phyloP scores from a whole-genome alignment of 192 early-diverging fungal genomes.

The Podila horticola region DNA sequence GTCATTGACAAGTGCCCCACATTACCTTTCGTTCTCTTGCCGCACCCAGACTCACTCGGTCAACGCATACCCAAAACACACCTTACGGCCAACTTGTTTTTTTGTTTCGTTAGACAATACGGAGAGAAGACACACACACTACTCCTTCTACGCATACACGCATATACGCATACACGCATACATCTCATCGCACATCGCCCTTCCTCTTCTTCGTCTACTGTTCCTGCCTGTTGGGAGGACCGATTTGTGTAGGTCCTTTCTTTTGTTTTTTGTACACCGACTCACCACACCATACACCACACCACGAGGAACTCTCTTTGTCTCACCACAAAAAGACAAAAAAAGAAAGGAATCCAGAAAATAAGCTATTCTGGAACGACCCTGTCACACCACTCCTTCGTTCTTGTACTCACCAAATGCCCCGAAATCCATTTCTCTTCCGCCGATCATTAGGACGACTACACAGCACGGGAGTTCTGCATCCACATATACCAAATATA shows the following conservation, averaged over 20 bases:
- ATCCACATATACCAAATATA: constrained; percentile 12
- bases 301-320: neutral
- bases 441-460: no score
- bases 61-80: neutral
- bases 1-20: neutral
- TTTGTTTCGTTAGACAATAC: no score
- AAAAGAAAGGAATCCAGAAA: no score
- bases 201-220: no score
- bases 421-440: neutral
- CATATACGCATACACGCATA: no score
- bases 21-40: neutral
- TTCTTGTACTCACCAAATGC: constrained; percentile 1
- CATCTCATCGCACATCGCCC: no score
- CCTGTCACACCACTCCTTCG: neutral
- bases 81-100: no score
- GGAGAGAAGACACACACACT: no score
- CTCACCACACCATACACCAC: neutral
- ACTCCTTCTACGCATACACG: no score
- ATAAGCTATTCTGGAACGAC: neutral
- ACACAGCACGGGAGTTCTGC: no score
- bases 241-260: neutral
- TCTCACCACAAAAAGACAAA: no score
- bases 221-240: no score
- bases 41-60: neutral
- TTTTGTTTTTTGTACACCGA: neutral